Percentiles rank a stretch among this genome's conserved stretches.
Conservation (phyloP, 345 rosid species). For the Anacardium occidentale region DNA sequence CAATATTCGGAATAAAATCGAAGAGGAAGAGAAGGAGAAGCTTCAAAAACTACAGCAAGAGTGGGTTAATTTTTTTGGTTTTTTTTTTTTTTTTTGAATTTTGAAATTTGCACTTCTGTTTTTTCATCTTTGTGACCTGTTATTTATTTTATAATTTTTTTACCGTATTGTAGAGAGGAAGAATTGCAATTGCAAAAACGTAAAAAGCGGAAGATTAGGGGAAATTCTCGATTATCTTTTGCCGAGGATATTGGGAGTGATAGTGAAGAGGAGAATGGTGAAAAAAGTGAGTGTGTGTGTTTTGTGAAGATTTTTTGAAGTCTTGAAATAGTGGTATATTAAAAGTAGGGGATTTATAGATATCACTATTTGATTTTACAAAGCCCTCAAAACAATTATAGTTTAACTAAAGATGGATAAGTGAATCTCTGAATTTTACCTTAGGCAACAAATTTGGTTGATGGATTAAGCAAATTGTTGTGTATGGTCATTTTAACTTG, state of each 20-base stretch:
- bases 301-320: neutral
- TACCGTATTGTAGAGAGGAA: conserved; percentile 64
- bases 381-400: neutral
- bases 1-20: conserved; percentile 84
- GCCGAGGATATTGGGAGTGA: conserved; percentile 77
- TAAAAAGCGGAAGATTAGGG: conserved; percentile 82
- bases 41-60: conserved; percentile 86
- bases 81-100: neutral
- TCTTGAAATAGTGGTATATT: too few relatives aligned
- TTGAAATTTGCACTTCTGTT: neutral
- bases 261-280: conserved; percentile 59
- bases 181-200: conserved; percentile 85
- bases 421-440: neutral
- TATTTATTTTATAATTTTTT: neutral
- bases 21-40: conserved; percentile 99
- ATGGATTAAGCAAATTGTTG: neutral
- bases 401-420: neutral
- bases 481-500: neutral
- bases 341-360: too few relatives aligned
- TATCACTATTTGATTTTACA: neutral
- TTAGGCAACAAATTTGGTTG: neutral
- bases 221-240: conserved; percentile 76
- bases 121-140: neutral
- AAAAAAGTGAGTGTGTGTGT: conserved; percentile 40
- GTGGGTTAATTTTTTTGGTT: conserved; percentile 40